These are phyloP conservation scores for Tetraselmis striata DNA, from an alignment of 139 green algal genomes.

Conservation along the genomic window DNA sequence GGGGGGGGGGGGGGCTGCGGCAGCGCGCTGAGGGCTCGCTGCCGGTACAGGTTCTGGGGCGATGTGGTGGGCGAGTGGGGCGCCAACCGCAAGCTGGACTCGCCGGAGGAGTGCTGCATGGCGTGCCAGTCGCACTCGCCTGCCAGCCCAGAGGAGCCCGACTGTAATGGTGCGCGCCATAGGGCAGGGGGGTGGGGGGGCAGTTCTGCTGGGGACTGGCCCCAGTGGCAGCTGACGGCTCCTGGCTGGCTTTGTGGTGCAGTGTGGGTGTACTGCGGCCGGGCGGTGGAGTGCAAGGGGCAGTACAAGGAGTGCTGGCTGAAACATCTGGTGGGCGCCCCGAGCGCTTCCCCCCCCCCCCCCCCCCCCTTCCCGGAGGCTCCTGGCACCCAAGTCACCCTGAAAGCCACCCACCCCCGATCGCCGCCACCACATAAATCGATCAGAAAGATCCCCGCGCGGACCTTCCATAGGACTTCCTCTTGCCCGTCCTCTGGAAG, in stretches of 20 bases:
- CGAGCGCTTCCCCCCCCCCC: neutral
- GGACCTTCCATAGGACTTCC: too few relatives aligned
- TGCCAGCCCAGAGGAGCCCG: neutral
- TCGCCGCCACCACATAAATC: neutral
- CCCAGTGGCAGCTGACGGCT: too few relatives aligned
- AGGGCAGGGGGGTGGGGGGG: too few relatives aligned
- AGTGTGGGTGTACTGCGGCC: slow-evolving; percentile 83
- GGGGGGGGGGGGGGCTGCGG: too few relatives aligned
- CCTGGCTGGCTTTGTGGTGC: too few relatives aligned
- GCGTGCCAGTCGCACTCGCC: neutral
- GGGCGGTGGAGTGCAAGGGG: slow-evolving; percentile 39
- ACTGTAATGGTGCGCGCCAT: too few relatives aligned
- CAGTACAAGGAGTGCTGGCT: slow-evolving; percentile 76
- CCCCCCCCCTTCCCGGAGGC: too few relatives aligned
- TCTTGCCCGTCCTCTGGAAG: neutral
- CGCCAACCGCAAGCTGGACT: neutral
- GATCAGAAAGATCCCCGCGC: neutral
- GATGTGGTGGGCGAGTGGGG: neutral
- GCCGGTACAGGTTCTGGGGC: neutral
- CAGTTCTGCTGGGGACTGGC: too few relatives aligned
- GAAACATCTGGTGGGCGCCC: slow-evolving; percentile 68
- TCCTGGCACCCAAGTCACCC: neutral
- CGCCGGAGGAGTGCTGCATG: neutral
- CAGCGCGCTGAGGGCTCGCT: too few relatives aligned
- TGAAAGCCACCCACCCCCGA: neutral